Conservation (phyloP, 331 rosid genomes). For the Pyracantha coccinea region DNA sequence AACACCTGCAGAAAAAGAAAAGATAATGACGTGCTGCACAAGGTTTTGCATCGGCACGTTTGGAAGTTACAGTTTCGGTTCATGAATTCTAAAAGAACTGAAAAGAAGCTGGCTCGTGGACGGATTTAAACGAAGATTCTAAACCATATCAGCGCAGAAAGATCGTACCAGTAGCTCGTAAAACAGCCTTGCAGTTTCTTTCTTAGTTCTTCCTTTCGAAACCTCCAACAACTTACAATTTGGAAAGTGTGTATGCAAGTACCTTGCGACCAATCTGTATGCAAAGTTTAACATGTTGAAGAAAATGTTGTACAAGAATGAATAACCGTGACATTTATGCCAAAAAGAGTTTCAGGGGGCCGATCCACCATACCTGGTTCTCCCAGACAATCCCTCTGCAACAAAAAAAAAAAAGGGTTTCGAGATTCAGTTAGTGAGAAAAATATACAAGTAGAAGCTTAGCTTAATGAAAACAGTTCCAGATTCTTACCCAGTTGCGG, state of each 20-base stretch:
- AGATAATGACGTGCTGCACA: not conserved
- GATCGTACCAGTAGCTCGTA: constrained; percentile 77
- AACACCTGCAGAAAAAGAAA: constrained; percentile 50
- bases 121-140: not conserved
- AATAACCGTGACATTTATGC: not conserved
- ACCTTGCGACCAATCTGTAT: constrained; percentile 49
- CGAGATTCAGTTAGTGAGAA: constrained; percentile 9
- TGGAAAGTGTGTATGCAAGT: constrained; percentile 39
- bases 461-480: constrained; percentile 10
- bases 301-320: constrained; percentile 7
- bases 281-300: constrained; percentile 12
- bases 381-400: constrained; percentile 62
- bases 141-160: not conserved
- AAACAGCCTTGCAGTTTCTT: constrained; percentile 66
- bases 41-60: not conserved
- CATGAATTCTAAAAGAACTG: not conserved
- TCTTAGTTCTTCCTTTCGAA: constrained; percentile 29
- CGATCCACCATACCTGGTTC: constrained; percentile 54
- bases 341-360: not conserved
- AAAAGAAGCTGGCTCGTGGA: not conserved
- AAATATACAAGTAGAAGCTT: constrained; percentile 2
- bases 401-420: constrained; percentile 17
- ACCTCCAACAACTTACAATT: constrained; percentile 32
- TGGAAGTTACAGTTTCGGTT: not conserved
- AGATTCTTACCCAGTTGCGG: constrained; percentile 40